Evolutionary conservation across 306 rosid genomes (phyloP), one percentile per base, ranked within the genome.

Genomic region (Cucumis hystrix): DNA sequence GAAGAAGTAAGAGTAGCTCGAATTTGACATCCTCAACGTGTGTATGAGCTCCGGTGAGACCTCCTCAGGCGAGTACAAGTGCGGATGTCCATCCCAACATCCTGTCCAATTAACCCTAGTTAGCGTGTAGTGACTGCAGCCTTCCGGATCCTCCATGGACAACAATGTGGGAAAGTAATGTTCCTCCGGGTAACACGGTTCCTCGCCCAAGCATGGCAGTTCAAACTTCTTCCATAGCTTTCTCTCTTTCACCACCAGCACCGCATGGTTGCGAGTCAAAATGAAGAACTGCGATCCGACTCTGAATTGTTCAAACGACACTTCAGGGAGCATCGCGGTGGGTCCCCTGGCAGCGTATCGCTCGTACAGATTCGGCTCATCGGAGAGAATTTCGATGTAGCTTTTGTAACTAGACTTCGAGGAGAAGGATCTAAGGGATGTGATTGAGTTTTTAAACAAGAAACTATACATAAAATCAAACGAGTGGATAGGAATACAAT

Each of bases 71-170:
- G 78, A 73, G 62, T 90, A 90, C 40, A 75, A 30, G 56, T 85
- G 88, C 0, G 96, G 96, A 47, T 88, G 92, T 10, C 96, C 96
- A 7, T 88, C 88, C 83, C 86, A 81, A 56, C 87, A 79, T 18
- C 77, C 96, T 0, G 92, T 88, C 96, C 96, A 88, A 37, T 90
- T 90, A 61, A 90, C 96, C 40, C 89, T 83, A 10, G 96, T 90
- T 0, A 90, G 83, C 6, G 92, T 90, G 74, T 82, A 90, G 21
- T 87, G 84, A 74, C 84, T 83, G 40, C 90, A 88, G 6, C 88
- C 89, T 6, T 82, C 16, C 1, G 85, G 85, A 28, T 90, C 96
- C 77, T 73, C 79, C 89, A 88, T 90, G 3, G 91, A 88, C 72
- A 90, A 18, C 1, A 88, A 84, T 11, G 92, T 90, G 1, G 96